phyloP scores from a whole-genome alignment of 257 asterid species.

The Solanum chiquidenum region DNA sequence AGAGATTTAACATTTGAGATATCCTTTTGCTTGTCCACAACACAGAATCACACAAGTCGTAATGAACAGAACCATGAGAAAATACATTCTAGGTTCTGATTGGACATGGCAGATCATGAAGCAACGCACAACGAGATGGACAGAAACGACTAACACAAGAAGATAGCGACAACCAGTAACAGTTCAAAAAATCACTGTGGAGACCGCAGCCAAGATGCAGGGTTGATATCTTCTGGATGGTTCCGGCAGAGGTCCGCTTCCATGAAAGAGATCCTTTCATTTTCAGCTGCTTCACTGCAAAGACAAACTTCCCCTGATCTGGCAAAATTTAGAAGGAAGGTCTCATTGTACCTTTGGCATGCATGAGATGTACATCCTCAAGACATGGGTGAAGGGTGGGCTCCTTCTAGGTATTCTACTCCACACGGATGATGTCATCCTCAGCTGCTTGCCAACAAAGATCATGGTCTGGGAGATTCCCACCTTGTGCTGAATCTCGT shows the following conservation, averaged over 20 bases:
- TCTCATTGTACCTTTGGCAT: too few species aligned
- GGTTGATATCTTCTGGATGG: conserved; percentile 54
- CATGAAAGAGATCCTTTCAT: not conserved
- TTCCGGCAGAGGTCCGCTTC: conserved; percentile 35
- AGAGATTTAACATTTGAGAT: not conserved
- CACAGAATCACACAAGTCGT: not conserved
- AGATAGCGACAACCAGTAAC: too few species aligned
- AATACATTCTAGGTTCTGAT: not conserved
- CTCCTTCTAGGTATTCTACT: conserved; percentile 7
- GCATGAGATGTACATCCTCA: conserved; percentile 13
- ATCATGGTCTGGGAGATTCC: conserved; percentile 68
- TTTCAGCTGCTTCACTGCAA: conserved; percentile 12
- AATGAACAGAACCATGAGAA: not conserved
- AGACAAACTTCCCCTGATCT: conserved; percentile 30
- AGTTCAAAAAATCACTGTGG: conserved; percentile 42
- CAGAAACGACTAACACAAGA: too few species aligned
- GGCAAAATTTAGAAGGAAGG: conserved; percentile 13
- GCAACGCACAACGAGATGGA: not conserved
- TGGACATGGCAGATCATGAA: not conserved
- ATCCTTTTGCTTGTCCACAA: not conserved
- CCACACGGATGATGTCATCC: conserved; percentile 47
- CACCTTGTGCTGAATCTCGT: conserved; percentile 59
- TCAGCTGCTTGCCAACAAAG: conserved; percentile 61
- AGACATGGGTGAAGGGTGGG: conserved; percentile 36
- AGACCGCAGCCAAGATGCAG: conserved; percentile 37